Conservation (phyloP, 805 yeast species). For the Ogataea ramenticola region DNA sequence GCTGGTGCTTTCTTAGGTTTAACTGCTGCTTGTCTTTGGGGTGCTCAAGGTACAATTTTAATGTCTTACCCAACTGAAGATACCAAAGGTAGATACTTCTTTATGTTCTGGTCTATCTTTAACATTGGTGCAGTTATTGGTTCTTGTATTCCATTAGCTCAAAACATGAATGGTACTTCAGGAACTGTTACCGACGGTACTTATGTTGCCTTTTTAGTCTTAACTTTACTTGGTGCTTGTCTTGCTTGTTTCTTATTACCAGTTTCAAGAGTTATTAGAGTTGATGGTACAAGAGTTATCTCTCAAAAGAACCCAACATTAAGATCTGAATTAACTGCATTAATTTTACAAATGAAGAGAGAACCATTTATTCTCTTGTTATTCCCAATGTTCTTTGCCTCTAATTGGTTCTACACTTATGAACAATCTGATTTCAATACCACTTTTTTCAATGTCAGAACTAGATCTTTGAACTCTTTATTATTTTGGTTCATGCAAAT, state of each 20-base stretch:
- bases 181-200: conserved; percentile 39
- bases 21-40: conserved; percentile 51
- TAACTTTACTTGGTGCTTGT: conserved; percentile 40
- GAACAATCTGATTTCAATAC: conserved; percentile 54
- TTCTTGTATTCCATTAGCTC: conserved; percentile 47
- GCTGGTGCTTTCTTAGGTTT: conserved; percentile 47
- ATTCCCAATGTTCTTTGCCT: conserved; percentile 57
- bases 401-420: conserved; percentile 63
- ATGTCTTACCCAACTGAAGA: conserved; percentile 51
- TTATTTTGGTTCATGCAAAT: conserved; percentile 58
- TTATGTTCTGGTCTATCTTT: conserved; percentile 55
- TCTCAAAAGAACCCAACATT: conserved; percentile 37
- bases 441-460: conserved; percentile 47
- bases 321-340: conserved; percentile 26
- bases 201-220: conserved; percentile 44
- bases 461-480: conserved; percentile 54
- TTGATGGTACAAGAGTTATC: conserved; percentile 43
- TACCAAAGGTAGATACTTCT: conserved; percentile 38
- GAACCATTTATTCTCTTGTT: conserved; percentile 32
- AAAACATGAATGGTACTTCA: conserved; percentile 34
- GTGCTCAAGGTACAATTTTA: conserved; percentile 50
- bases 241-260: conserved; percentile 43
- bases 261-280: conserved; percentile 37
- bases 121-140: conserved; percentile 59
- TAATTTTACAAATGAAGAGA: conserved; percentile 20